Conservation (phyloP, 441 rosid genomes). For the Biscutella laevigata region DNA sequence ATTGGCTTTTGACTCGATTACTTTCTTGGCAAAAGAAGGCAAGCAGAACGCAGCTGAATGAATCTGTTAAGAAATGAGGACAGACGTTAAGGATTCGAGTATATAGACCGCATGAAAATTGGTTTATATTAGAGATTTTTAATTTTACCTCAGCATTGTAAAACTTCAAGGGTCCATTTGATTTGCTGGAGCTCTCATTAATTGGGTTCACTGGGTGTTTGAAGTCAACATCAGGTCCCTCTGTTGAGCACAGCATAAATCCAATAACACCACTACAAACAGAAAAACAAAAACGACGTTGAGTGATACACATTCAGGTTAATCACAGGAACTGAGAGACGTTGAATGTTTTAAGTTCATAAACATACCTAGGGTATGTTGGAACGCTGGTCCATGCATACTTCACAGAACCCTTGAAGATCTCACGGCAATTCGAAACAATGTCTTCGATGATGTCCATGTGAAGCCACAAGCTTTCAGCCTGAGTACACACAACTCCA, state of each 20-base stretch:
- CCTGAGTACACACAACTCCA: conserved; percentile 61
- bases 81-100: not conserved
- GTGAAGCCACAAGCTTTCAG: conserved; percentile 62
- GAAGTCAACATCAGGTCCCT: conserved; percentile 66
- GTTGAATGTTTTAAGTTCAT: not conserved
- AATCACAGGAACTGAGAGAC: not conserved
- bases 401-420: conserved; percentile 58
- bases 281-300: not conserved
- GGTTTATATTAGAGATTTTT: not conserved
- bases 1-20: conserved; percentile 24
- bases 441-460: conserved; percentile 39
- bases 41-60: conserved; percentile 69
- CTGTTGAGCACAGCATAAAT: conserved; percentile 71
- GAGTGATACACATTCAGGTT: not conserved
- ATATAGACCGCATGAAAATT: not conserved
- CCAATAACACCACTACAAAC: conserved; percentile 64
- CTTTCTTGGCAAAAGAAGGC: conserved; percentile 56
- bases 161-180: conserved; percentile 47
- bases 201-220: conserved; percentile 47
- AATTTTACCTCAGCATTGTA: conserved; percentile 53
- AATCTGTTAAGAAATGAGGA: conserved; percentile 31
- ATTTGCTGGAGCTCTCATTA: conserved; percentile 24
- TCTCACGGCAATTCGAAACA: conserved; percentile 36
- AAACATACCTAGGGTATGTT: conserved; percentile 46
- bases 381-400: conserved; percentile 74